A percentile compares a stretch with the other conserved stretches of the same genome.
These are phyloP conservation scores for Pilaira anomala DNA, from an alignment of 192 early-diverging fungal genomes.

Conservation along the genomic window DNA sequence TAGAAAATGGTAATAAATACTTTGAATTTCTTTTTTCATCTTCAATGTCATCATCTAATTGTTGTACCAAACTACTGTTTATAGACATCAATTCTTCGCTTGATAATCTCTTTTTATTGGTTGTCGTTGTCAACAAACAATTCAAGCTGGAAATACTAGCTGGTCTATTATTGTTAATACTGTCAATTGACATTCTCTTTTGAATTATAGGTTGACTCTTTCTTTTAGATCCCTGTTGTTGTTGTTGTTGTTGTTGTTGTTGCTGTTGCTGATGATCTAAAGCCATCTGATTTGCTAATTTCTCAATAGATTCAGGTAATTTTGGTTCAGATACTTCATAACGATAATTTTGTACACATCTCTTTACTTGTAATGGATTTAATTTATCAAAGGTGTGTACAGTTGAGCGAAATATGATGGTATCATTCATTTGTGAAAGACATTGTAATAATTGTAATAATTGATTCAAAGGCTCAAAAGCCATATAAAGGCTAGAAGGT, in stretches of 20 bases:
- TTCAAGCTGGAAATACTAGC: slow-evolving; percentile 28
- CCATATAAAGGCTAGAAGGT: slow-evolving; percentile 32
- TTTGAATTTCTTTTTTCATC: slow-evolving; percentile 39
- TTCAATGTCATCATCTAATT: slow-evolving; percentile 5
- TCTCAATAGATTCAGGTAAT: slow-evolving; percentile 65
- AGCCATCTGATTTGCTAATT: slow-evolving; percentile 69
- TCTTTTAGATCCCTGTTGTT: neutral
- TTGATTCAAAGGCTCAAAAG: slow-evolving; percentile 69
- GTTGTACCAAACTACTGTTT: slow-evolving; percentile 16
- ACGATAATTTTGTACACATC: slow-evolving; percentile 70
- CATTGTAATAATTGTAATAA: slow-evolving; percentile 80
- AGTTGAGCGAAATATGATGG: slow-evolving; percentile 70
- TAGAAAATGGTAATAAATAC: slow-evolving; percentile 53
- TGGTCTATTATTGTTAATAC: slow-evolving; percentile 4
- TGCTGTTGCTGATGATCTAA: slow-evolving; percentile 41
- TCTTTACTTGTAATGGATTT: slow-evolving; percentile 68
- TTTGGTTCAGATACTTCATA: slow-evolving; percentile 84
- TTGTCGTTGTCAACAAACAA: slow-evolving; percentile 16
- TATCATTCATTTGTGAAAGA: slow-evolving; percentile 64
- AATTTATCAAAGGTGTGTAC: slow-evolving; percentile 58
- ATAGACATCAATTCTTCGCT: neutral
- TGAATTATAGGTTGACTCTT: slow-evolving; percentile 21
- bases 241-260: slow-evolving; percentile 13
- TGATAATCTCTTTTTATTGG: neutral
- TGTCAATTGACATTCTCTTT: neutral